Base-by-base conservation (phyloP, 192 early-diverging fungal genomes). In the Podila minutissima region DNA sequence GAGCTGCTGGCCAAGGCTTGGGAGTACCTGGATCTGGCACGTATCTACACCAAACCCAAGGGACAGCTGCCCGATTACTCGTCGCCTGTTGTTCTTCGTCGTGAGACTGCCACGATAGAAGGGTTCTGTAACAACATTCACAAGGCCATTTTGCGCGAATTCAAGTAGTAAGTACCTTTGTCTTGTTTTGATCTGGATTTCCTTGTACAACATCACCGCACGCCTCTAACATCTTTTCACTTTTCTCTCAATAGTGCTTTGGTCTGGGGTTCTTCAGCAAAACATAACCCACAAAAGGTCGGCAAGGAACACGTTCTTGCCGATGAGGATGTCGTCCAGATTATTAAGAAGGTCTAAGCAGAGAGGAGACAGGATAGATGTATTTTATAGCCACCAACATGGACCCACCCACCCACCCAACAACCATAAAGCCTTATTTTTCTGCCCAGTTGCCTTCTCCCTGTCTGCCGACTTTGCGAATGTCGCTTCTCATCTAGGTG, bases 101-200 rank as follows among this genome's bases (percentile, higher is more conserved):
- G 88, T 41, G 91, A 90, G 58, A 84, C 86, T 20, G 74, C 87
- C 60, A 82, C 92, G 2, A 86, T 99, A 4, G 92, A 94, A 75
- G 96, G 96, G 70, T 98, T 99, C 78, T 98, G 98, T 92, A 94
- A 98, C 85, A 89, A 91, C 61, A 98, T 98, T 82, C 98, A 99
- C 88, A 94, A 94, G 86, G 92, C 92, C 59, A 94, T 99, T 86
- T 81, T 97, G 61, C 91, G 90, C 59, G 91, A 99, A 71, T 97
- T 98, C 79, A 95, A 94, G 83, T 89, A 96, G 88, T 87, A 89
- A 83, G 79, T 72, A 59, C 11, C 17, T 11, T 13, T 49, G 59
- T 61, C 17, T 8, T 20, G 13, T 22, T 59, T 60, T 35, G 32
- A 26, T 32, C 32, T 24, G n/a, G 6, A 5, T 22, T 5, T 31